phyloP scores from a whole-genome alignment of 306 rosid genomes.

The Pueraria montana region DNA sequence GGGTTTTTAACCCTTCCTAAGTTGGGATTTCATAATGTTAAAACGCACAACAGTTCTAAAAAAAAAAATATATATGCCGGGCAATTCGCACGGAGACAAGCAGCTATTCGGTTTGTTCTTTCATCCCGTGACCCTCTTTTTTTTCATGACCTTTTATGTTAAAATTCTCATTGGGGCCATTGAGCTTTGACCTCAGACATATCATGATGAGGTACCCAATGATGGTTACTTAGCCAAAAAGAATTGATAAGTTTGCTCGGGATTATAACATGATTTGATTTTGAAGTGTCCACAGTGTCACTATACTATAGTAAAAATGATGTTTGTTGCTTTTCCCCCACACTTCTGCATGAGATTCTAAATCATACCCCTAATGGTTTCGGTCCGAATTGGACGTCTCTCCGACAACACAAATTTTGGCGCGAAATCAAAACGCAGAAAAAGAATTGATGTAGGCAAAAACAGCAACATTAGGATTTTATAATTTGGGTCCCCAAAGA shows the following conservation, averaged over 20 bases:
- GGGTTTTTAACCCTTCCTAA: no score
- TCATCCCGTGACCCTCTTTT: slow-evolving; percentile 32
- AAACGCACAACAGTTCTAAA: no score
- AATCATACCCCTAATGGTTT: background rate
- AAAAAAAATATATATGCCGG: no score
- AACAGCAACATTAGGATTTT: background rate
- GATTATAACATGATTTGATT: slow-evolving; percentile 10
- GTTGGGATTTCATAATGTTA: no score
- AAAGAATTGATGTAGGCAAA: slow-evolving; percentile 1
- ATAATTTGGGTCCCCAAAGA: slow-evolving; percentile 20
- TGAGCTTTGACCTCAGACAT: slow-evolving; percentile 26
- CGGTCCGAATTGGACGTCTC: no score
- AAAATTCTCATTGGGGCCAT: slow-evolving; percentile 7
- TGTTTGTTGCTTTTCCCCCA: background rate
- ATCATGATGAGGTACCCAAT: slow-evolving; percentile 26
- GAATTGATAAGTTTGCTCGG: background rate
- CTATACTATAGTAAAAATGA: background rate
- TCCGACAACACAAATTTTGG: no score
- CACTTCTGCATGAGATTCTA: background rate
- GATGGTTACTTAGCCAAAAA: slow-evolving; percentile 36
- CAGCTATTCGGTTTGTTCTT: background rate
- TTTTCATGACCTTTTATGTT: background rate
- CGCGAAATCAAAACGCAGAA: no score
- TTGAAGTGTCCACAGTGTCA: background rate
- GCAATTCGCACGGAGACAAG: no score